A percentile compares a stretch with the other conserved stretches of the same genome.
Evolutionary conservation across 139 green algal genomes (phyloP).

Genomic region (Chlorella vulgaris): DNA sequence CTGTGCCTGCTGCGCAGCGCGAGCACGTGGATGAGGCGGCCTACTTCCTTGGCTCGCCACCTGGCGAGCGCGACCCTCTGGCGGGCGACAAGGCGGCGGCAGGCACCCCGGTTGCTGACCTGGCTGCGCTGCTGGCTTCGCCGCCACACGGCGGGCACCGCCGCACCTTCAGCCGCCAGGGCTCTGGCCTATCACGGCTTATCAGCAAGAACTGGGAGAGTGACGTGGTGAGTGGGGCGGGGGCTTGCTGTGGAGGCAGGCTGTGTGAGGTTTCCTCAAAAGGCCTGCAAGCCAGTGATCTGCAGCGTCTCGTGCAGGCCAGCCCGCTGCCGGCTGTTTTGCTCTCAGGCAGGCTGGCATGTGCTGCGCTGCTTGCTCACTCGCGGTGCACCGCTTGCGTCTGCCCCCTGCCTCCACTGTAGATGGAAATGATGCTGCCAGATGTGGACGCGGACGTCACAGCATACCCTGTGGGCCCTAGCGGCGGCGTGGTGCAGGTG

Average conservation of each 20-base stretch:
- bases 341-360: neutral
- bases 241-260: neutral
- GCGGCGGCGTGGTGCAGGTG: constrained; percentile 13
- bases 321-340: neutral
- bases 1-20: constrained; percentile 10
- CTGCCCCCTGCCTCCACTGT: neutral
- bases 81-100: neutral
- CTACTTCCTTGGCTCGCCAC: constrained; percentile 5
- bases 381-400: too few species aligned
- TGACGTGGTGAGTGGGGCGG: neutral
- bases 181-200: constrained; percentile 24
- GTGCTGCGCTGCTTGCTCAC: neutral
- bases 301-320: neutral
- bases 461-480: constrained; percentile 12
- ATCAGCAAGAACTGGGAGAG: constrained; percentile 35
- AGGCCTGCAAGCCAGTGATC: too few species aligned
- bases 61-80: neutral
- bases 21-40: neutral
- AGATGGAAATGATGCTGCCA: constrained; percentile 29
- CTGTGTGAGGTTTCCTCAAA: too few species aligned
- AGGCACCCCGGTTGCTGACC: neutral
- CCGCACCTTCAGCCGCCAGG: constrained; percentile 29
- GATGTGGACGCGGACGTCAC: constrained; percentile 27
- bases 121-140: constrained; percentile 8
- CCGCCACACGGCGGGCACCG: constrained; percentile 16